Evolutionary conservation across 345 rosid genomes (phyloP).

Genomic region (Viola odorata): DNA sequence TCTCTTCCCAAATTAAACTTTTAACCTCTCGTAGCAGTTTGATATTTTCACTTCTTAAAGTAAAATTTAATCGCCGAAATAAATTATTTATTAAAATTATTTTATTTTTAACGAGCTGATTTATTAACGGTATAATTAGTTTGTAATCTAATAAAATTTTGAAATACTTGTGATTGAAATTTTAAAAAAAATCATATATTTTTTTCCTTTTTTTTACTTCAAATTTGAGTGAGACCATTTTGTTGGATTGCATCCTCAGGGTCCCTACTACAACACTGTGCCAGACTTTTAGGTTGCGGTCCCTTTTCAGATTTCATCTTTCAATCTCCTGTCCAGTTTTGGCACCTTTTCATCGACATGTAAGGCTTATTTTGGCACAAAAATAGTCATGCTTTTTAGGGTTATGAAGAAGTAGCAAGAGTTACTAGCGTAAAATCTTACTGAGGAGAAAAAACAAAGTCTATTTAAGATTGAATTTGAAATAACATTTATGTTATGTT

Average conservation of each 20-base stretch:
- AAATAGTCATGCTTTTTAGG: neutral
- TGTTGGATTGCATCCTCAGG: constrained; percentile 1
- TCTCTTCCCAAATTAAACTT: neutral
- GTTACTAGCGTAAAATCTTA: too few relatives aligned
- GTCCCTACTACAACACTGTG: neutral
- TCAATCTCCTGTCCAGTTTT: neutral
- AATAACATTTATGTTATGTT: too few relatives aligned
- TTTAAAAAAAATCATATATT: too few relatives aligned
- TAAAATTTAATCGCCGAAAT: neutral
- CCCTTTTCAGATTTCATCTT: constrained; percentile 3
- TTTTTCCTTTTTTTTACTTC: neutral
- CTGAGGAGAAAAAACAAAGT: too few relatives aligned
- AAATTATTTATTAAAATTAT: too few relatives aligned
- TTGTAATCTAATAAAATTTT: too few relatives aligned
- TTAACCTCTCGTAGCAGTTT: neutral
- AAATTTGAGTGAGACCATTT: constrained; percentile 10
- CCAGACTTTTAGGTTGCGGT: constrained; percentile 8
- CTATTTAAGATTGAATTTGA: too few relatives aligned
- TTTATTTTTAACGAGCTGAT: neutral
- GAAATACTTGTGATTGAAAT: too few relatives aligned
- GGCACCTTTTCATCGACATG: neutral
- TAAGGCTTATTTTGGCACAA: neutral
- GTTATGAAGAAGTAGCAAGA: too few relatives aligned
- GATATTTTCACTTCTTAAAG: neutral
- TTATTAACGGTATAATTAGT: too few relatives aligned